Conservation (phyloP, 441 rosid genomes). For the Kokia cookei region DNA sequence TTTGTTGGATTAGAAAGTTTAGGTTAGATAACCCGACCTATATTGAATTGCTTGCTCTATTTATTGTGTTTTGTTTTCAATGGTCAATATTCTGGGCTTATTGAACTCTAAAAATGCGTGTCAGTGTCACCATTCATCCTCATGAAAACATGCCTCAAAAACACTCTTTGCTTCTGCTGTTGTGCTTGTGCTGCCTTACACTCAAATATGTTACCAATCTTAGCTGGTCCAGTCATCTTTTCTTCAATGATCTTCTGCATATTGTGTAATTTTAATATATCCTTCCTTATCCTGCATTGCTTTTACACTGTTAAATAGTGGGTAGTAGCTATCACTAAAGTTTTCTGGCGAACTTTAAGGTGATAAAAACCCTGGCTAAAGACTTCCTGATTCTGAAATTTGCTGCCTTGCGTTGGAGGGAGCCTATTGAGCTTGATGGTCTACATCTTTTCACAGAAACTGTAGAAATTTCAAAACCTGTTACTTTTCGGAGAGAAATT, state of each 20-base stretch:
- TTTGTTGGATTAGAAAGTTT: not conserved
- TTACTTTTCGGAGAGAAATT: not conserved
- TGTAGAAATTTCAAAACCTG: not conserved
- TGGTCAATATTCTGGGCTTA: not conserved
- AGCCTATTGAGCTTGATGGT: not conserved
- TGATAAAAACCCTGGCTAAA: not conserved
- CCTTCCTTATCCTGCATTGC: not conserved
- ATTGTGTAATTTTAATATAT: not conserved
- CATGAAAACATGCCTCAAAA: not conserved
- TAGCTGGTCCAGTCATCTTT: not conserved
- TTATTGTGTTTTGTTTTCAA: not conserved
- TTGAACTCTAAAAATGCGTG: not conserved
- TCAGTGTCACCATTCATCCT: not conserved
- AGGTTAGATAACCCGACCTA: not conserved
- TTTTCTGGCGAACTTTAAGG: not conserved
- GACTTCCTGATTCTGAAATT: not conserved
- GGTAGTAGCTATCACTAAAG: not conserved
- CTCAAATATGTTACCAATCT: not conserved
- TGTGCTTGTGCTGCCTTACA: not conserved
- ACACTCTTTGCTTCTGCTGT: not conserved
- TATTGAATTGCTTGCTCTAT: not conserved
- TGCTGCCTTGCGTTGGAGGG: not conserved
- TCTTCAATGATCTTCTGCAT: not conserved
- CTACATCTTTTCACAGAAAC: not conserved
- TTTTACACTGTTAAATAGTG: not conserved